Base-by-base conservation (phyloP, 495 filamentous ascomycete species). In the Trichocladium antarcticum region DNA sequence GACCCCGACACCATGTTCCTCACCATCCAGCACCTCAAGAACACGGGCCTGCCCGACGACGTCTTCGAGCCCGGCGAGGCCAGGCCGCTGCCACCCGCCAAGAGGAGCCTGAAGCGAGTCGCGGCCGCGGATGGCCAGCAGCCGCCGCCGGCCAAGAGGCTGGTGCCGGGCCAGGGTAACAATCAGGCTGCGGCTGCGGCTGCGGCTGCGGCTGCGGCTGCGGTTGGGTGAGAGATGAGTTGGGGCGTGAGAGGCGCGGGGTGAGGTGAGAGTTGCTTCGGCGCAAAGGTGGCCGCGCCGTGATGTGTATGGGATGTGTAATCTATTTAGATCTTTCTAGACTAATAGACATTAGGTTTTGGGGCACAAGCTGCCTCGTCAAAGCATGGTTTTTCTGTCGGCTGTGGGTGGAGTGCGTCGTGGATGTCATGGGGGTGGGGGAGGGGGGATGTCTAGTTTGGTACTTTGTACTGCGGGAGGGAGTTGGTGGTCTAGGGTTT, bases 21-120 rank as follows among this genome's bases (percentile, higher is more conserved):
- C 27, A 74, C 77, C 7, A 76, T 94, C 38, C 78, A 79, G 27
- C 82, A 88, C 65, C 78, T 85, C 43, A 77, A 83, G 64, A 93
- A 82, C 62, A 86, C 81, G 57, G 84, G 87, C 59, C 73, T 98
- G 16, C 93, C 92, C 16, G 79, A 82, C 44, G 88, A 98, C 63
- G 81, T 97, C 1, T 98, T 98, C 63, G 74, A 81, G 49, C 67
- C 80, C 5, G 89, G 88, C 50, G 92, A 98, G 65, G 68, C 67
- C 20, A 83, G 78, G 53, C 85, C 86, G 6, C 80, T 75, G 45
- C 75, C 81, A 45, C 75, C 81, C 17, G 50, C 58, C 60, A 88
- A 81, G 69, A 67, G 60, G 57, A 56, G 28, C 21, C 48, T 48
- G 35, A 68, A 65, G 65, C 67, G 57, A 36, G 38, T 44, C 28